These are phyloP conservation scores for Ballota nigra DNA, from an alignment of 257 asterid species.

Conservation along the genomic window DNA sequence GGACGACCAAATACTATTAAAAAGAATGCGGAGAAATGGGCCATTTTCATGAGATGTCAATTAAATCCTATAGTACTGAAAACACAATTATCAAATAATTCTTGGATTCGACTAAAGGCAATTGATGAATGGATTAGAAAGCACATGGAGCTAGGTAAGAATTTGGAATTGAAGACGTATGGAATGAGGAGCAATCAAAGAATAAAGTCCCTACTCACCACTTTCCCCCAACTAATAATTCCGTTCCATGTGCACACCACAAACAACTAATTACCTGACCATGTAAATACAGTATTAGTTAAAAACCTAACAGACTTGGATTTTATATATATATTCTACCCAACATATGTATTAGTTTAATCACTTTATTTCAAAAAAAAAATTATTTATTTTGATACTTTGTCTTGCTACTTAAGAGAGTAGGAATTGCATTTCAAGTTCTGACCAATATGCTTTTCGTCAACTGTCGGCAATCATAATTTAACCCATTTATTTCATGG, in stretches of 20 bases:
- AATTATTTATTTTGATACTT: not conserved
- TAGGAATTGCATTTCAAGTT: not conserved
- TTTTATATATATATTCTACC: not conserved
- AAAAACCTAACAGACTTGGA: not conserved
- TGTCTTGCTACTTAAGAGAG: not conserved
- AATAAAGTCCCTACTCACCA: slow-evolving; percentile 16
- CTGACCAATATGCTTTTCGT: not conserved
- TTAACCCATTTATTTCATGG: not conserved
- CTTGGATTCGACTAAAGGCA: no score
- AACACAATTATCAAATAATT: no score
- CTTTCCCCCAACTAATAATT: slow-evolving; percentile 20
- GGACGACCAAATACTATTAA: no score
- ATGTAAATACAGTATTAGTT: not conserved
- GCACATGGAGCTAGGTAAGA: slow-evolving; percentile 1
- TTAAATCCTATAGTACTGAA: no score
- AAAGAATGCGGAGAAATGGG: no score
- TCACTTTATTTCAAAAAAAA: not conserved
- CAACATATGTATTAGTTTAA: not conserved
- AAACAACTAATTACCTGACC: not conserved
- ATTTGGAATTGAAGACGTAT: not conserved
- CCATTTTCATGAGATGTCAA: no score
- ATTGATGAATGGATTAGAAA: not conserved
- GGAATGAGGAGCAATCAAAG: slow-evolving; percentile 23
- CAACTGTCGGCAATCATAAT: not conserved
- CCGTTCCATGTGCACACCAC: slow-evolving; percentile 34